These are phyloP conservation scores for Gnaphalium uliginosum DNA, from an alignment of 129 eudicot species.

Conservation along the genomic window DNA sequence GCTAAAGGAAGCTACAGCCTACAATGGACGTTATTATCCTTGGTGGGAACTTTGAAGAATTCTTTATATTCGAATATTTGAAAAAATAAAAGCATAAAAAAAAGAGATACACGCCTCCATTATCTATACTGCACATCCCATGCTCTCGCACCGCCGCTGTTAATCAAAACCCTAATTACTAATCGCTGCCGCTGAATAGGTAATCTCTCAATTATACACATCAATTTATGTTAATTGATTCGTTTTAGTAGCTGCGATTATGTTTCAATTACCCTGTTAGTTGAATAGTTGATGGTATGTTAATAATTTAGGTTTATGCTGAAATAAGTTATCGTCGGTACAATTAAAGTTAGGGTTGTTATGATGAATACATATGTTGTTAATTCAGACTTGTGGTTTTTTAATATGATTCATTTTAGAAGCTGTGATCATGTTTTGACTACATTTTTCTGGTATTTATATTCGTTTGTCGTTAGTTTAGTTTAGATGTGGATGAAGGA, in stretches of 20 bases:
- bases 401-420: slow-evolving; percentile 9
- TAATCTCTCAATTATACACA: not conserved
- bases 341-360: not conserved
- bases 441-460: not conserved
- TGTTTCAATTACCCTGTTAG: not conserved
- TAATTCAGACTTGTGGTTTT: not conserved
- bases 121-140: slow-evolving; percentile 28
- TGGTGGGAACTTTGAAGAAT: slow-evolving; percentile 39
- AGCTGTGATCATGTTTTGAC: slow-evolving; percentile 12
- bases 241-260: not conserved
- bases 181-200: slow-evolving; percentile 1
- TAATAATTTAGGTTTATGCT: not conserved
- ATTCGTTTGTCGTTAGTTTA: not conserved
- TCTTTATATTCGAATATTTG: slow-evolving; percentile 42
- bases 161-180: not conserved
- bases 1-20: not conserved
- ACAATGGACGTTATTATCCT: slow-evolving; percentile 40
- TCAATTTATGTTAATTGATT: not conserved
- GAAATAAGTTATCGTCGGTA: not conserved
- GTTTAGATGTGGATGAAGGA: not conserved
- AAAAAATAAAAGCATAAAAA: not conserved
- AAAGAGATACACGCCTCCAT: slow-evolving; percentile 29
- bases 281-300: not conserved
- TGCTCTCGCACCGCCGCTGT: not conserved
- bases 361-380: not conserved